Percentiles rank a stretch among this genome's conserved stretches.
Conservation (phyloP, 2,329 filamentous ascomycete species). For the Lachnellula arida region DNA sequence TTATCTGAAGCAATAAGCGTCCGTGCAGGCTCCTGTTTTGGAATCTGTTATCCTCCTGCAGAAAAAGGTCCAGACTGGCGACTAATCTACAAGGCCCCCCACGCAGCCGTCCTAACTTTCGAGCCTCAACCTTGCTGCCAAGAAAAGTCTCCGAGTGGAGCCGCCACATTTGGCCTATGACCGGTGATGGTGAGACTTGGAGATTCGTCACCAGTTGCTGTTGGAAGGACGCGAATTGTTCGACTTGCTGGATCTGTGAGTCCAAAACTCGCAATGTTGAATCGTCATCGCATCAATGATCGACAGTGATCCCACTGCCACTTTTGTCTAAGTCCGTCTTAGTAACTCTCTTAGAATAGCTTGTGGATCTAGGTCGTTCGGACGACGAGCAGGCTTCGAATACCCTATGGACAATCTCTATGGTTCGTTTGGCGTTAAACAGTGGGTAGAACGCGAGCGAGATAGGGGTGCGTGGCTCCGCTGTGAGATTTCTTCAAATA, state of each 20-base stretch:
- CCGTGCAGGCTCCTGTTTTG: background rate
- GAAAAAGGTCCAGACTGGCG: too few species aligned
- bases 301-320: background rate
- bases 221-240: background rate
- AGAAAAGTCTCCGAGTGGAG: slow-evolving; percentile 1
- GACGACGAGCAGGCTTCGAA: slow-evolving; percentile 7
- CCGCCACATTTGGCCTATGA: background rate
- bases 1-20: background rate
- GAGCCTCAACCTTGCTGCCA: slow-evolving; percentile 6
- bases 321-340: too few species aligned
- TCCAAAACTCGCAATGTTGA: slow-evolving; percentile 15
- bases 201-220: slow-evolving; percentile 21
- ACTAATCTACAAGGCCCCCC: background rate
- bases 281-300: slow-evolving; percentile 8
- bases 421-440: background rate
- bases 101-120: slow-evolving; percentile 1
- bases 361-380: slow-evolving; percentile 8
- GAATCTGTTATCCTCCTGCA: background rate
- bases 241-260: slow-evolving; percentile 5
- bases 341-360: background rate
- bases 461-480: slow-evolving; percentile 15
- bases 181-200: slow-evolving; percentile 1
- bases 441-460: background rate
- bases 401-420: background rate
- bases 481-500: background rate